These are phyloP conservation scores for Coniochaeta pulveracea DNA, from an alignment of 2,329 filamentous ascomycete species.

Conservation along the genomic window DNA sequence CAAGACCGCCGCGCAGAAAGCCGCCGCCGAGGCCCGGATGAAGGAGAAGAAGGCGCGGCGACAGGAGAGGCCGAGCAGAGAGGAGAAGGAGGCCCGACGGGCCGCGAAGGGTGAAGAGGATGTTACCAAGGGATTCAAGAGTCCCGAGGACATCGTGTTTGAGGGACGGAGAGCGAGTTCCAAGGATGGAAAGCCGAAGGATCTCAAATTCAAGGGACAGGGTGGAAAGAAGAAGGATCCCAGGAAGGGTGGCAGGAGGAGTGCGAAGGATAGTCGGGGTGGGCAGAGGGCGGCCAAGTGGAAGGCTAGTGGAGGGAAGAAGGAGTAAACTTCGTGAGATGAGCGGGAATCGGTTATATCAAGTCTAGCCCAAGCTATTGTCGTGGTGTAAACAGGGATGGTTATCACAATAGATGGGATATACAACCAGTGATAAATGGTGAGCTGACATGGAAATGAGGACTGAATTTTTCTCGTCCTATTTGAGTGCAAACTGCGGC, in stretches of 20 bases:
- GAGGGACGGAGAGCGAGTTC: slow-evolving; percentile 66
- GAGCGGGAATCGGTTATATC: background rate
- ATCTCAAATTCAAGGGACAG: slow-evolving; percentile 40
- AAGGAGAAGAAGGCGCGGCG: slow-evolving; percentile 18
- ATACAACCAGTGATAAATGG: too few relatives aligned
- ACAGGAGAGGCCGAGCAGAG: slow-evolving; percentile 13
- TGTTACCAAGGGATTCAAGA: slow-evolving; percentile 28
- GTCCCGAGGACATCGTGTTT: slow-evolving; percentile 64
- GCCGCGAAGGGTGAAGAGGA: slow-evolving; percentile 8
- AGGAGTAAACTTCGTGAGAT: too few relatives aligned
- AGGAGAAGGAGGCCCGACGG: slow-evolving; percentile 9
- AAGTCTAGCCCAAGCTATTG: too few relatives aligned
- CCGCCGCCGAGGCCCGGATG: slow-evolving; percentile 15
- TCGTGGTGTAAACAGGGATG: too few relatives aligned
- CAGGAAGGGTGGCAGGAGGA: slow-evolving; percentile 16
- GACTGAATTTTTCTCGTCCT: too few relatives aligned
- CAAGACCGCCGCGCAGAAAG: slow-evolving; percentile 46
- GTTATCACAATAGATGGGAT: too few relatives aligned
- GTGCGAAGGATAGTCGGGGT: slow-evolving; percentile 19
- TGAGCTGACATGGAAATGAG: too few relatives aligned
- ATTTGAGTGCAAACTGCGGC: too few relatives aligned
- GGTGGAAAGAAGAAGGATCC: slow-evolving; percentile 29
- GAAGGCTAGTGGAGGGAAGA: slow-evolving; percentile 7
- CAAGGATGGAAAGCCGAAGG: slow-evolving; percentile 52
- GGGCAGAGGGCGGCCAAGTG: slow-evolving; percentile 11